Evolutionary conservation across 129 eudicot species (phyloP).

Genomic region (Flaveria trinervia): DNA sequence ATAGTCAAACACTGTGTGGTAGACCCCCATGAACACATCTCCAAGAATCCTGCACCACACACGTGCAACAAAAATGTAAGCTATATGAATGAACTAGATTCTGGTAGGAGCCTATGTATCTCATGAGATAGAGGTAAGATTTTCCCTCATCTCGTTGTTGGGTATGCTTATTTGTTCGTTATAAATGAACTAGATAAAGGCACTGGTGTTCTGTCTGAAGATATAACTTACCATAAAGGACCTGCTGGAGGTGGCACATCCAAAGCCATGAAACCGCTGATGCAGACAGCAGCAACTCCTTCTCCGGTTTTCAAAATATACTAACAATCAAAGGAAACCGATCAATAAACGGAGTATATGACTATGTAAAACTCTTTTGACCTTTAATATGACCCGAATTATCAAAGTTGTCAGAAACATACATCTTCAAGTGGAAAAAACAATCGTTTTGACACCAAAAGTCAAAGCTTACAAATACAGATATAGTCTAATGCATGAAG

Average conservation of each 20-base stretch:
- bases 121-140: too few species aligned
- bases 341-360: not conserved
- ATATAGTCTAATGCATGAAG: too few species aligned
- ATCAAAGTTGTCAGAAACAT: not conserved
- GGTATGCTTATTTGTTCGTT: too few species aligned
- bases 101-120: too few species aligned
- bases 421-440: not conserved
- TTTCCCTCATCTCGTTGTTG: too few species aligned
- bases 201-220: not conserved
- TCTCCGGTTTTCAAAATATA: constrained; percentile 77
- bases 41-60: constrained; percentile 81
- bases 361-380: not conserved
- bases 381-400: too few species aligned
- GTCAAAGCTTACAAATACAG: not conserved
- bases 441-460: not conserved
- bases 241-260: constrained; percentile 84
- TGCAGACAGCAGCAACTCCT: constrained; percentile 58
- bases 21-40: constrained; percentile 90
- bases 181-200: not conserved
- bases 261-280: constrained; percentile 78
- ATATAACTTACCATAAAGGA: constrained; percentile 73
- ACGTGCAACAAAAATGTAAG: not conserved
- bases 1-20: constrained; percentile 89
- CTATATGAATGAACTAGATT: not conserved
- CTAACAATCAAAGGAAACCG: constrained; percentile 42